Conservation (phyloP, 345 rosid species). For the Citrus unshiu region DNA sequence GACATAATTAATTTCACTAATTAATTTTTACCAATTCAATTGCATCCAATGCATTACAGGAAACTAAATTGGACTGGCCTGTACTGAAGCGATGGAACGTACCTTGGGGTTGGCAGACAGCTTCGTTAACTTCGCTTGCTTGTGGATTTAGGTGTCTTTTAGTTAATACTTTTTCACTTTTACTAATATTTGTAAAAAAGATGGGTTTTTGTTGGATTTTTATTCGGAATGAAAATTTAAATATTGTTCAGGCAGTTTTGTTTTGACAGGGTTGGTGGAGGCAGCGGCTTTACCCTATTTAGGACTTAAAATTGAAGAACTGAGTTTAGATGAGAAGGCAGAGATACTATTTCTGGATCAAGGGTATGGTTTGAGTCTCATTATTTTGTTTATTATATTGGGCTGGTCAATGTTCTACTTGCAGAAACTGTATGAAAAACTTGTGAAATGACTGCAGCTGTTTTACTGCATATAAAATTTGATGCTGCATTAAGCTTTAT, state of each 20-base stretch:
- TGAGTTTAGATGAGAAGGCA: slow-evolving; percentile 83
- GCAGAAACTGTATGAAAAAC: background rate
- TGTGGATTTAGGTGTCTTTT: slow-evolving; percentile 74
- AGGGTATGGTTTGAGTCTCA: slow-evolving; percentile 39
- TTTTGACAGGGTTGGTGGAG: slow-evolving; percentile 84
- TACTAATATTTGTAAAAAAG: no score
- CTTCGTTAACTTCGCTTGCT: slow-evolving; percentile 78
- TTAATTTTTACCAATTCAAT: no score
- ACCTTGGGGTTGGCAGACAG: slow-evolving; percentile 92
- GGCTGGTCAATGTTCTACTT: background rate
- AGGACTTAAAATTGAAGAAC: slow-evolving; percentile 56
- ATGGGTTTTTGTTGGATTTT: background rate
- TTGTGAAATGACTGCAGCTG: background rate
- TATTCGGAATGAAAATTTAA: slow-evolving; percentile 22
- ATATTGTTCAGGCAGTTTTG: slow-evolving; percentile 85
- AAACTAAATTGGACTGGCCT: slow-evolving; percentile 47
- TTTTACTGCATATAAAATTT: background rate
- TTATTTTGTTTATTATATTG: background rate
- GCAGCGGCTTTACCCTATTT: slow-evolving; percentile 53
- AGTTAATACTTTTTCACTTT: background rate
- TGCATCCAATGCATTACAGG: slow-evolving; percentile 12
- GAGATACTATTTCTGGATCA: slow-evolving; percentile 77
- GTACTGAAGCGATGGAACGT: slow-evolving; percentile 82
- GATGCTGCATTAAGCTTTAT: no score
- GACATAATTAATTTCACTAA: no score